Base-by-base conservation (phyloP, 768 basidiomycete genomes). In the Clitopilus passeckerianus region DNA sequence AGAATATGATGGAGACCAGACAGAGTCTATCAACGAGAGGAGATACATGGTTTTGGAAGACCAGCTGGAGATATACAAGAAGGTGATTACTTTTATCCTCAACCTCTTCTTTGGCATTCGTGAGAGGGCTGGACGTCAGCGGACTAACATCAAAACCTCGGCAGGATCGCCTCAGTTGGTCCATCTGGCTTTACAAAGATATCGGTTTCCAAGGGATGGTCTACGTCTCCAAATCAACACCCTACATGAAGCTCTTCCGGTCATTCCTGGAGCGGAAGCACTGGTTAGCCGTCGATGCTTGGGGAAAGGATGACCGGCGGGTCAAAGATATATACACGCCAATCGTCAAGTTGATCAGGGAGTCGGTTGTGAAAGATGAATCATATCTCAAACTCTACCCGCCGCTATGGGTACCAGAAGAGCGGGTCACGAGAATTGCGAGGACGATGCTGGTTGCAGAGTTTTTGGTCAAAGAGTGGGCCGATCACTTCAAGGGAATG, bases 171-270 rank as follows among this genome's bases (percentile, higher is more conserved):
- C 68, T 86, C 60, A 84, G 82, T 67, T 91, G 89, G 89, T 85
- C 86, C 0, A 92, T 91, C 74, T 92, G 91, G 91, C 72, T 91
- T 22, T 92, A 88, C 80, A 93, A 88, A 66, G 87, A 89, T 65
- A 87, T 88, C 63, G 88, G 88, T n/a, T 87, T 86, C 78, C 87
- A 89, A 71, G 90, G 90, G 30, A 50, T 50, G 46, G 46, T 87
- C 20, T 82, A 88, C 69, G 76, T 85, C 63, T 78, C 80, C 18
- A 76, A 74, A 15, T 80, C 85, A 15, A 85, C 89, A 7, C 78
- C 86, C 1, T 92, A 90, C 72, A 85, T 86, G 77, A 79, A 73
- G 54, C 80, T 86, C 43, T 80, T 91, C 72, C 70, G 74, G 54
- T 73, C 79, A 33, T 91, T 90, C 75, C 77, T 90, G 53, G 80